Evolutionary conservation across 257 asterid genomes (phyloP).

Genomic region (Nyctanthes arbortristis): DNA sequence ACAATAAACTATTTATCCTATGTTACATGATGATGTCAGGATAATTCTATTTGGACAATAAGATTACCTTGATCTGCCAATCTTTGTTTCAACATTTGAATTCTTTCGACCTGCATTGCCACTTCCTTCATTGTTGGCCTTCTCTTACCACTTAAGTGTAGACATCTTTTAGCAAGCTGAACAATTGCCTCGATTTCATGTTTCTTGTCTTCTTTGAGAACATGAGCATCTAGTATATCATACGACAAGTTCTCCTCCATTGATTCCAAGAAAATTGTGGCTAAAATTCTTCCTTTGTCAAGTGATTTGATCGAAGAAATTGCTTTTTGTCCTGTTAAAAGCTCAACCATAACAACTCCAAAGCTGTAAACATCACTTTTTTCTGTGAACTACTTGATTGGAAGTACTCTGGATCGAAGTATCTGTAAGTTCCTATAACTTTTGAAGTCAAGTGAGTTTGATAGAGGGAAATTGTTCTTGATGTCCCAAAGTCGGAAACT

Average conservation of each 20-base stretch:
- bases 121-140: constrained; percentile 21
- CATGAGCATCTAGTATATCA: constrained; percentile 13
- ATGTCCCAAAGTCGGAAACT: not conserved
- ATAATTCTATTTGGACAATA: no score
- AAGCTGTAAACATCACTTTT: no score
- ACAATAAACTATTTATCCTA: no score
- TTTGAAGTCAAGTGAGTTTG: constrained; percentile 15
- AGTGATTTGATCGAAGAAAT: not conserved
- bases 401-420: no score
- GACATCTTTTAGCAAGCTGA: constrained; percentile 9
- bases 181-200: constrained; percentile 2
- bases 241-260: constrained; percentile 7
- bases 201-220: not conserved
- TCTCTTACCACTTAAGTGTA: constrained; percentile 10
- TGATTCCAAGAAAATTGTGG: constrained; percentile 9
- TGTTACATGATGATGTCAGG: no score
- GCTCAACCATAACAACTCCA: no score
- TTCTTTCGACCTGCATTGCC: not conserved
- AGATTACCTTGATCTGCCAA: not conserved
- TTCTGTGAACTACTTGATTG: no score
- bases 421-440: no score
- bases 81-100: not conserved
- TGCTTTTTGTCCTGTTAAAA: constrained; percentile 12
- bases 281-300: not conserved
- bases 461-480: not conserved